Evolutionary conservation across 805 yeast species (phyloP), one percentile per base, ranked within the genome.

Genomic region (Zygosaccharomyces bisporus): DNA sequence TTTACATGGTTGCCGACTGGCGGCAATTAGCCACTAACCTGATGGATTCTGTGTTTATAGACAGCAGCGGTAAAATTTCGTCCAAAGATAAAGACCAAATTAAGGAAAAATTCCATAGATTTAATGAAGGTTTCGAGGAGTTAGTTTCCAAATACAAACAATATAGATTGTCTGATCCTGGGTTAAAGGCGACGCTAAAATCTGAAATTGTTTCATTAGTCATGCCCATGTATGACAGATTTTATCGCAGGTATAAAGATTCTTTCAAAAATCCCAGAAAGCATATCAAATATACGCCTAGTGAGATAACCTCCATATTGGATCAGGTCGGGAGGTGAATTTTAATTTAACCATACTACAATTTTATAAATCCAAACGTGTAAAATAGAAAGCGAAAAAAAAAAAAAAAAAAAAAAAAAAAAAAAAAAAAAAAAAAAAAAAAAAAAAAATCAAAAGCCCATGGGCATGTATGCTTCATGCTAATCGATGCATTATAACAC

Each of bases 61-160:
- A 72, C 42, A 73, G 76, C 32, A 44, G 62, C 14, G 76, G 75
- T 27, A 75, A 69, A 51, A 60, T 69, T 51, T 69, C 79, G 35
- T 79, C 80, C n/a, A 84, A 86, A 53, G 95, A 88, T 52, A 78
- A 80, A 50, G 96, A 88, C 43, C 77, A 73, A 39, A 78, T 88
- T 44, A 93, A 91, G 57, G 96, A 93, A 49, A 79, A 86, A 58
- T 88, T 87, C 67, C 78, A 77, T 51, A 81, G 76, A 47, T 93
- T 91, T 68, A 91, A 90, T 61, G 78, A 77, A 21, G 83, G 82
- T 34, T 86, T 93, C 60, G 98, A 93, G 43, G 86, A 79, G 25
- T 77, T 90, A 25, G 75, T 83, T 18, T 74, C 73, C 23, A 79
- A 75, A 45, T 86, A 85, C 58, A 81, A 79, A 55, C 72, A 73